Evolutionary conservation across 257 asterid genomes (phyloP).

Genomic region (Penstemon newberryi): DNA sequence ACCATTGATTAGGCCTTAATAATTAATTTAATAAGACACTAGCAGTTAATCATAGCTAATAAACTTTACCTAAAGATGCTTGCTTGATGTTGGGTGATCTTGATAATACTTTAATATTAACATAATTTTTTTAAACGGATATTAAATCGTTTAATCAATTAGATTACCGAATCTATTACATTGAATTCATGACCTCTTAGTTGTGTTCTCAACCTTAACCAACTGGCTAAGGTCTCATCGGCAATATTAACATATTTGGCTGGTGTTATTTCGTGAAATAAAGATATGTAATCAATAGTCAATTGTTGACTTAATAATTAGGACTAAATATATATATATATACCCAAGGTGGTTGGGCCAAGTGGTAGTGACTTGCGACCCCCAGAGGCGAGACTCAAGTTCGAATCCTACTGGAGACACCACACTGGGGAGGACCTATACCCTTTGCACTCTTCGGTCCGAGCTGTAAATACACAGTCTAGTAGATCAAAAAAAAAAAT

Average conservation of each 20-base stretch:
- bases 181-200: too few species aligned
- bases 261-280: slow-evolving; percentile 18
- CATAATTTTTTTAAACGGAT: background rate
- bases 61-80: slow-evolving; percentile 32
- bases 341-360: too few species aligned
- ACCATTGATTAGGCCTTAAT: background rate
- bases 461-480: too few species aligned
- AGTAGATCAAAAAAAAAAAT: too few species aligned
- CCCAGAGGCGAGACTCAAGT: too few species aligned
- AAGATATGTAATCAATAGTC: slow-evolving; percentile 22
- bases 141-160: background rate
- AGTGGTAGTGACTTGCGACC: too few species aligned
- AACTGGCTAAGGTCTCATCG: too few species aligned
- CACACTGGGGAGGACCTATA: too few species aligned
- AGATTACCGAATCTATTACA: background rate
- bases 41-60: slow-evolving; percentile 26
- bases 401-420: too few species aligned
- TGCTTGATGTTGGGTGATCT: slow-evolving; percentile 25
- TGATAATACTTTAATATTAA: slow-evolving; percentile 1
- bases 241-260: background rate
- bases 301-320: slow-evolving; percentile 29
- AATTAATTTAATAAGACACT: slow-evolving; percentile 32
- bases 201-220: too few species aligned
- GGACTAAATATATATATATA: slow-evolving; percentile 8
- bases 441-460: too few species aligned